Evolutionary conservation across 768 basidiomycete species (phyloP).

Genomic region (Mycena indigotica): DNA sequence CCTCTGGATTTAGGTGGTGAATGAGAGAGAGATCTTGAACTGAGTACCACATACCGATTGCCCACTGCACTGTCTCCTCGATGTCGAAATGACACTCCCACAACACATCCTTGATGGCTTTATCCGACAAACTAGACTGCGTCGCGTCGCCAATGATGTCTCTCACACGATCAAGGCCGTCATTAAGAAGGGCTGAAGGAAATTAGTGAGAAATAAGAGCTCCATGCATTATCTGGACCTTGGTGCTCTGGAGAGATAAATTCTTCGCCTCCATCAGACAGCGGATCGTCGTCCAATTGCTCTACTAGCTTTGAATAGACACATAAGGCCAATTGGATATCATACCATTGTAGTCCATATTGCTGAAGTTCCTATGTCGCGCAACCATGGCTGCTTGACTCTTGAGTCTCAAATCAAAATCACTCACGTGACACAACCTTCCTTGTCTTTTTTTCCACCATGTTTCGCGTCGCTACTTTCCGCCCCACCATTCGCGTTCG

Average conservation of each 20-base stretch:
- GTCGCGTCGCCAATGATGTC: slow-evolving; percentile 66
- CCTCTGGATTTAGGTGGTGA: slow-evolving; percentile 49
- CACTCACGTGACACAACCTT: too few relatives aligned
- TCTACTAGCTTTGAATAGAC: too few relatives aligned
- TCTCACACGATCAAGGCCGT: slow-evolving; percentile 70
- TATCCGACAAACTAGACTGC: slow-evolving; percentile 69
- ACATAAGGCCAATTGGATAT: too few relatives aligned
- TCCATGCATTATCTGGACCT: slow-evolving; percentile 46
- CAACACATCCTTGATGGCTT: slow-evolving; percentile 72
- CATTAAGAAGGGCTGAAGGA: slow-evolving; percentile 61
- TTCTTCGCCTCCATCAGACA: slow-evolving; percentile 78
- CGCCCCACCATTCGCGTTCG: slow-evolving; percentile 6
- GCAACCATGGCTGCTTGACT: slow-evolving; percentile 60
- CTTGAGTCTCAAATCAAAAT: background rate
- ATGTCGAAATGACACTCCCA: slow-evolving; percentile 91
- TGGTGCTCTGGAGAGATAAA: slow-evolving; percentile 83
- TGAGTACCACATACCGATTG: slow-evolving; percentile 59
- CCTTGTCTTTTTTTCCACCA: slow-evolving; percentile 11
- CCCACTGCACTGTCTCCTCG: slow-evolving; percentile 72
- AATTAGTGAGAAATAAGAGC: slow-evolving; percentile 15
- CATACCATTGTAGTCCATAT: slow-evolving; percentile 80
- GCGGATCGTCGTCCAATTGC: slow-evolving; percentile 81
- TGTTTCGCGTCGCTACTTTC: slow-evolving; percentile 26
- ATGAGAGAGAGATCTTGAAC: slow-evolving; percentile 3
- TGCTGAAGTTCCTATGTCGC: slow-evolving; percentile 86